Percentiles rank a stretch among this genome's conserved stretches.
Evolutionary conservation across 176 grass and related monocot species (phyloP).

Genomic region (Triticum aestivum): IWGSC_CS_RefSeq_v2.1 NC_057800.1:714340949-714341448

Average conservation of each 20-base stretch:
- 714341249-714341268: not conserved
- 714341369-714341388: not conserved
- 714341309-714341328: not conserved
- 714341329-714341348: not conserved
- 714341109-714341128: slow-evolving; percentile 35
- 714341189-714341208: not conserved
- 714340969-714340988: not conserved
- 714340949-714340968: not conserved
- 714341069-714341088: not conserved
- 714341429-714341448: not conserved
- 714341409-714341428: not conserved
- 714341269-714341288: not conserved
- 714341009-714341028: not conserved
- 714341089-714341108: not conserved
- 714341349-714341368: not conserved
- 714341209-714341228: not conserved
- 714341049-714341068: not conserved
- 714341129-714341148: not conserved
- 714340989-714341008: not conserved
- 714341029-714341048: not conserved
- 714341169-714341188: slow-evolving; percentile 19
- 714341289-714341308: not conserved
- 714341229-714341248: not conserved
- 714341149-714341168: slow-evolving; percentile 12
- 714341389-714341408: slow-evolving; percentile 26